A percentile compares a stretch with the other conserved stretches of the same genome.
phyloP scores from a whole-genome alignment of 2,329 filamentous ascomycete species.

The Venturia carpophila region DNA sequence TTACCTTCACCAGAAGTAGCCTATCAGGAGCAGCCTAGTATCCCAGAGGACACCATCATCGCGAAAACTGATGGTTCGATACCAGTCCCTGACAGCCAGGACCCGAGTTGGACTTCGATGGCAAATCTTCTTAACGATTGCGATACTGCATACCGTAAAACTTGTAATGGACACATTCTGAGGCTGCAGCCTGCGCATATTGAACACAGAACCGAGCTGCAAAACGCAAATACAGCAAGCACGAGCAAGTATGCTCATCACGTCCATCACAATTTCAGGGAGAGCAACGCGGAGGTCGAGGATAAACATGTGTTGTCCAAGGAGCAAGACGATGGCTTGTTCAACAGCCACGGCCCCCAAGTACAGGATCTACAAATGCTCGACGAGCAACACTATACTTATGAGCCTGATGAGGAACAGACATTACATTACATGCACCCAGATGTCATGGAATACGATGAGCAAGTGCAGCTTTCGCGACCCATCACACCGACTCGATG shows the following conservation, averaged over 20 bases:
- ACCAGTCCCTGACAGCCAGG: neutral
- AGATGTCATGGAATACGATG: neutral
- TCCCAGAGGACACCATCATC: neutral
- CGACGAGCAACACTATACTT: neutral
- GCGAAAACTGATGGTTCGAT: neutral
- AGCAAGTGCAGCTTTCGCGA: neutral
- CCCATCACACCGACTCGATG: neutral
- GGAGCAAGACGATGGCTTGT: neutral
- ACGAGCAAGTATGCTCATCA: neutral
- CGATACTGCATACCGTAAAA: neutral
- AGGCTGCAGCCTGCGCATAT: neutral
- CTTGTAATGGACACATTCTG: neutral
- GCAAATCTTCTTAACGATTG: conserved; percentile 1
- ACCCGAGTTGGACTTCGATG: neutral
- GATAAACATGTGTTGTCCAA: neutral
- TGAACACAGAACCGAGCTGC: neutral
- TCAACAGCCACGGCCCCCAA: neutral
- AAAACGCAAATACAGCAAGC: neutral
- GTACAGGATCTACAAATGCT: neutral
- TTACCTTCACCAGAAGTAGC: neutral
- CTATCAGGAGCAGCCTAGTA: neutral
- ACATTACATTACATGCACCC: neutral
- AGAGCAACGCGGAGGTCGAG: neutral
- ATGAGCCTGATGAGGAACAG: neutral
- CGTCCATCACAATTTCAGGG: neutral